These are phyloP conservation scores for Neonectria faginata DNA, from an alignment of 2,329 filamentous ascomycete species.

Conservation along the genomic window DNA sequence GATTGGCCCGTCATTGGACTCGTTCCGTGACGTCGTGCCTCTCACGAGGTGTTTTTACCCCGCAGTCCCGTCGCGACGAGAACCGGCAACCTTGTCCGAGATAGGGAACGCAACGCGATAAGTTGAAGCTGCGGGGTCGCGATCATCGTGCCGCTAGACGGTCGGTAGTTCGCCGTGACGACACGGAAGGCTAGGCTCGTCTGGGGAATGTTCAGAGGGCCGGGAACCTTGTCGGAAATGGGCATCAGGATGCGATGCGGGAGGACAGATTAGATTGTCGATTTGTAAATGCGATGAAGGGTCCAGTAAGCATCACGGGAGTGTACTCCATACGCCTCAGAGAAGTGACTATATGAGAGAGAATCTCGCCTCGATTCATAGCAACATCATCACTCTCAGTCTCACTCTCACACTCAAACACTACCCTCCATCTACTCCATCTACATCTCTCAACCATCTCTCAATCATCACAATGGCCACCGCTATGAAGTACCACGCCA, in stretches of 20 bases:
- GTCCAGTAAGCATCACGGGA: neutral
- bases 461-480: constrained; percentile 46
- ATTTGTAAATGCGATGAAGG: neutral
- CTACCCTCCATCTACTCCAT: neutral
- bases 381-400: constrained; percentile 2
- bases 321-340: neutral
- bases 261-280: neutral
- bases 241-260: constrained; percentile 13
- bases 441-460: neutral
- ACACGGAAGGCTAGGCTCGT: constrained; percentile 13
- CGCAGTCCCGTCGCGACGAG: constrained; percentile 12
- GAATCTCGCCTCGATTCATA: neutral
- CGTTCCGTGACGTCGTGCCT: neutral
- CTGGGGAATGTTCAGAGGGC: constrained; percentile 22
- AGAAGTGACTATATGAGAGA: constrained; percentile 21
- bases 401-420: neutral
- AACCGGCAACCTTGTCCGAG: constrained; percentile 25
- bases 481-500: constrained; percentile 64
- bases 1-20: neutral
- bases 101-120: constrained; percentile 22
- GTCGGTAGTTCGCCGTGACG: neutral
- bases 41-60: constrained; percentile 16
- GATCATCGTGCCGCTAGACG: constrained; percentile 1
- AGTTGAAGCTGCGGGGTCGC: constrained; percentile 16
- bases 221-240: constrained; percentile 27